Base-by-base conservation (phyloP, 2,329 filamentous ascomycete species). In the Beauveria rudraprayagi region DNA sequence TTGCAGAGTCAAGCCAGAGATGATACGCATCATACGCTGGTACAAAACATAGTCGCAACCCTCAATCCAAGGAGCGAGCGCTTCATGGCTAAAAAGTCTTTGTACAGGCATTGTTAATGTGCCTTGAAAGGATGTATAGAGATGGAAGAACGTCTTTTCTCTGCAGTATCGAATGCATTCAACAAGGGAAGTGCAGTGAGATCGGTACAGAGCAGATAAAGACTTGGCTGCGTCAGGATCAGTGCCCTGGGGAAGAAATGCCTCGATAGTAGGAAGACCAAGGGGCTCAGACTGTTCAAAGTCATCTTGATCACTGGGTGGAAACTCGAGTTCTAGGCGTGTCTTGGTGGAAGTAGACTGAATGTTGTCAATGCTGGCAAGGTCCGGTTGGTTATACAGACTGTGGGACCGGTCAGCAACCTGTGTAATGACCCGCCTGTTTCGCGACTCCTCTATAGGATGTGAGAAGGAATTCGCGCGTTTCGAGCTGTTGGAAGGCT, bases 141-240 rank as follows among this genome's bases (percentile, higher is more conserved):
- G 83, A 66, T 95, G 91, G 72, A 96, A 96, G 72, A 99, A 96
- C 7, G 92, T 93, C 76, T 96, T 96, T 73, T 97, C 91, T 70
- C 94, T 95, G 80, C 93, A 97, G 73, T 91, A 97, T 34, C 94
- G 89, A 64, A 99, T 92, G 67, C 91, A 93, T 74, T 99, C 94
- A 37, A 99, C 89, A 5, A 99, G 82, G 1, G 92, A 97, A 16
- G 94, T 97, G 72, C 92, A 96, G 71, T 97, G 93, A 3, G 93
- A 94, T 55, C 92, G 86, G 71, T 99, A 99, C 26, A 97, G 81
- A 5, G 93, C 92, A 43, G 86, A 85, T 24, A 99, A 79, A 4
- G 92, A 92, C 68, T 90, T 90, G 28, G 92, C 92, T 8, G 92
- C 89, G 70, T 97, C 93, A 1, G 83, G 79, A 71, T 99, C 94